Base-by-base conservation (phyloP, 805 yeast genomes). In the Kluyveromyces wickerhamii region DNA sequence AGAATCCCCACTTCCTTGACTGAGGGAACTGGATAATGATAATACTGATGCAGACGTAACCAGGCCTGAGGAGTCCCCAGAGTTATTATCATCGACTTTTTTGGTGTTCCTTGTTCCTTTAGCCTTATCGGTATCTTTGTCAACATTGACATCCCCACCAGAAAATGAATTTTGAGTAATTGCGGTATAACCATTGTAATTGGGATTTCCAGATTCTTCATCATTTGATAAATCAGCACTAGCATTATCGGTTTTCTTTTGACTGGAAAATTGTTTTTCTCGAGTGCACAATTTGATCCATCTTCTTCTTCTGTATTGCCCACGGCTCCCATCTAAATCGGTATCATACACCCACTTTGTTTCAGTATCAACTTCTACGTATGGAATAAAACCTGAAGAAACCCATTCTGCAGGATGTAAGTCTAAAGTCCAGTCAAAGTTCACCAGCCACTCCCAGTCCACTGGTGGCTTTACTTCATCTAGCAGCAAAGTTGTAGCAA, bases 301-400 rank as follows among this genome's bases (percentile, higher is more conserved):
- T 53, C 86, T 66, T 48, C 89, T 65, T 49, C 89, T 65, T 44
- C 88, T 63, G 48, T 63, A 70, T 27, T 58, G 45, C 4, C 58
- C 59, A 24, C 57, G 49, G 7, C 45, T 44, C 4, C 56, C 52
- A 25, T 54, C 61, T 7, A 52, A 29, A 29, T 53, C 52, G 24
- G 56, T 51, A 54, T 85, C 95, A 53, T 85, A 85, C 13, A 83
- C 89, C 95, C 95, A 85, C 55, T 85, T 85, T 26, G 80, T 82
- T 37, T 77, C 87, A 19, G 71, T 63, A 57, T 85, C 94, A 14
- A 82, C 65, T 14, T 65, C 67, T 11, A 79, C 74, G 29, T 73
- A 57, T 37, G 72, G 79, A 10, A 79, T 58, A 33, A 71, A 60
- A 35, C 72, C 68, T 2, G 57, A 50, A 29, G 57, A 57, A 6